A percentile compares a stretch with the other conserved stretches of the same genome.
These are phyloP conservation scores for Penicillium nordicum DNA, from an alignment of 2,329 filamentous ascomycete species.

Conservation along the genomic window DNA sequence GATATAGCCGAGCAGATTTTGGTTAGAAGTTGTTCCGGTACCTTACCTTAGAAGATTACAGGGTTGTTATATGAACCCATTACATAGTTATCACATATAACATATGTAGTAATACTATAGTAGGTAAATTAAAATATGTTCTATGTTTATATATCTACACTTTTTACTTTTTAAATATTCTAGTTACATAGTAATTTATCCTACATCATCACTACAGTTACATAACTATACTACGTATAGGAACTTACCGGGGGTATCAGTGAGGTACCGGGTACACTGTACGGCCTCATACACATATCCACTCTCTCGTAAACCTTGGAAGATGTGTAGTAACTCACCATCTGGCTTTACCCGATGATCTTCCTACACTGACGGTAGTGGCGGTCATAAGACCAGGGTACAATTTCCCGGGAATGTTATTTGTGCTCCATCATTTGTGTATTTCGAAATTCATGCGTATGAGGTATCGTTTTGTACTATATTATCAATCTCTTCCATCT, in stretches of 20 bases:
- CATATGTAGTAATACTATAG: too few species aligned
- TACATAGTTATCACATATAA: too few species aligned
- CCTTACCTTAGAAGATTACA: background rate
- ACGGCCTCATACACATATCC: constrained; percentile 5
- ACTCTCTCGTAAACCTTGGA: background rate
- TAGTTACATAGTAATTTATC: background rate
- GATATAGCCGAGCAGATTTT: constrained; percentile 16
- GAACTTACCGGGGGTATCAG: background rate
- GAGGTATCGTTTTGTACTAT: background rate
- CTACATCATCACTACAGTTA: background rate
- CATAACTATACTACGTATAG: too few species aligned
- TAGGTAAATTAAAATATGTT: too few species aligned
- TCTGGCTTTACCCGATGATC: constrained; percentile 17
- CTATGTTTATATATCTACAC: background rate
- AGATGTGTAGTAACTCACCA: background rate
- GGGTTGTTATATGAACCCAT: background rate
- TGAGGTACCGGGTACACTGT: constrained; percentile 9
- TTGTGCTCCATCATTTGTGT: constrained; percentile 3
- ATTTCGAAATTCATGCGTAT: background rate
- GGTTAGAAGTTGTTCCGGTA: constrained; percentile 5
- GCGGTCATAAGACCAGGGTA: constrained; percentile 15
- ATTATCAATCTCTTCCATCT: constrained; percentile 21
- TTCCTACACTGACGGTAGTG: constrained; percentile 24
- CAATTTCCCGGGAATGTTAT: constrained; percentile 6
- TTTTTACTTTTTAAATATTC: background rate